Evolutionary conservation across 305 asterid genomes (phyloP).

Genomic region (Fraxinus baroniana): DNA sequence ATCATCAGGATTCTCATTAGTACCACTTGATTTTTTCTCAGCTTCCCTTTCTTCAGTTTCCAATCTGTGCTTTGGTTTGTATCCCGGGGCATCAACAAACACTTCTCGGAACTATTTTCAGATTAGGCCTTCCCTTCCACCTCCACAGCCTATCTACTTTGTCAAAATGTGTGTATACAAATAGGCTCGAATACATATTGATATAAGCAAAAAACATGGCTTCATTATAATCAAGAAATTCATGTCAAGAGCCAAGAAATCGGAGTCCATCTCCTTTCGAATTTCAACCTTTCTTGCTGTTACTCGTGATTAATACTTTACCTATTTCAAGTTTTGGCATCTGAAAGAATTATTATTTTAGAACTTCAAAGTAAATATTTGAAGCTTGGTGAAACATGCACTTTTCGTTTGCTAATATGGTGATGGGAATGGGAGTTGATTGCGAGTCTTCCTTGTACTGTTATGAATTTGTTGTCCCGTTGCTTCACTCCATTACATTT

Average conservation of each 20-base stretch:
- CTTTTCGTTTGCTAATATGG: neutral
- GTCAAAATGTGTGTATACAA: neutral
- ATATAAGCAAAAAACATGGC: neutral
- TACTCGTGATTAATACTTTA: neutral
- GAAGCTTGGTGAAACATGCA: neutral
- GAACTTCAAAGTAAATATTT: too few species aligned
- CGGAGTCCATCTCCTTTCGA: neutral
- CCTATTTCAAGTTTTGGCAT: neutral
- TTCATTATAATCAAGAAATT: neutral
- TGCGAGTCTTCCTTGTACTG: neutral
- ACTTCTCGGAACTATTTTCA: slow-evolving; percentile 33
- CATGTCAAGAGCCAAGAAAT: neutral
- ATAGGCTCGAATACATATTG: neutral
- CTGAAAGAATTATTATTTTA: neutral
- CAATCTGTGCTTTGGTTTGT: slow-evolving; percentile 38
- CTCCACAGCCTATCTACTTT: slow-evolving; percentile 21
- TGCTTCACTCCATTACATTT: neutral
- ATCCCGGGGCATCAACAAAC: slow-evolving; percentile 23
- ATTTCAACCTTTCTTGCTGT: neutral
- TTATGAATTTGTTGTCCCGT: neutral
- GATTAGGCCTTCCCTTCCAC: slow-evolving; percentile 39
- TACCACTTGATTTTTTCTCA: slow-evolving; percentile 3
- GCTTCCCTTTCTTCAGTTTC: slow-evolving; percentile 26
- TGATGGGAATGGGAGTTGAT: neutral
- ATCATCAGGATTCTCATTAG: slow-evolving; percentile 93